These are phyloP conservation scores for Phytophthora capsici DNA, from an alignment of 352 stramenopile species.

Conservation along the genomic window DNA sequence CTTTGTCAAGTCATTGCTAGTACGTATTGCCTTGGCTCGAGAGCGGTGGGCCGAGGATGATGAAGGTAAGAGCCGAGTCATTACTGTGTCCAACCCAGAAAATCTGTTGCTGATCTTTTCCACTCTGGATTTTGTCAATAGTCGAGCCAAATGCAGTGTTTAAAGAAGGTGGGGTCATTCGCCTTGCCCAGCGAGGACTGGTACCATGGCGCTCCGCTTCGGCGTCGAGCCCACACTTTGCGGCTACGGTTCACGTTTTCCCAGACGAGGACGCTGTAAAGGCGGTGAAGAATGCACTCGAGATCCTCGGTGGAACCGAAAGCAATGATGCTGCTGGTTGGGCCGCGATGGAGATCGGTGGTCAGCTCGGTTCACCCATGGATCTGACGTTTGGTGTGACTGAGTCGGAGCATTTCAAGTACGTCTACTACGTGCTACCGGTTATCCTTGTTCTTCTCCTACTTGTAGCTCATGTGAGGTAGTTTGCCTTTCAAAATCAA, in stretches of 20 bases:
- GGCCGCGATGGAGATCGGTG: conserved; percentile 35
- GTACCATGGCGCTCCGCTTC: conserved; percentile 46
- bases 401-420: conserved; percentile 28
- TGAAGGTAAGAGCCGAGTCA: conserved; percentile 27
- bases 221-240: conserved; percentile 41
- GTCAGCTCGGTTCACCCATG: conserved; percentile 15
- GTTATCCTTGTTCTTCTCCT: conserved; percentile 48
- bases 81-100: conserved; percentile 10
- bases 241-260: conserved; percentile 49
- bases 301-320: conserved; percentile 54
- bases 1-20: conserved; percentile 66
- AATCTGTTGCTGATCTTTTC: conserved; percentile 31
- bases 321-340: conserved; percentile 22
- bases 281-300: conserved; percentile 59
- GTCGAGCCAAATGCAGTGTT: conserved; percentile 35
- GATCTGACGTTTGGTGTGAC: conserved; percentile 18
- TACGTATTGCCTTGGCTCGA: conserved; percentile 60
- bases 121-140: conserved; percentile 29
- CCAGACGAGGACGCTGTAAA: conserved; percentile 48
- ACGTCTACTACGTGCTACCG: conserved; percentile 29
- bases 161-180: conserved; percentile 43
- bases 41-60: conserved; percentile 53
- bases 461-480: conserved; percentile 41
- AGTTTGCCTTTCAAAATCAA: conserved; percentile 6
- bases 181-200: conserved; percentile 51